Conservation (phyloP, 2,329 filamentous ascomycete species). For the Xylariaceae sp. region DNA sequence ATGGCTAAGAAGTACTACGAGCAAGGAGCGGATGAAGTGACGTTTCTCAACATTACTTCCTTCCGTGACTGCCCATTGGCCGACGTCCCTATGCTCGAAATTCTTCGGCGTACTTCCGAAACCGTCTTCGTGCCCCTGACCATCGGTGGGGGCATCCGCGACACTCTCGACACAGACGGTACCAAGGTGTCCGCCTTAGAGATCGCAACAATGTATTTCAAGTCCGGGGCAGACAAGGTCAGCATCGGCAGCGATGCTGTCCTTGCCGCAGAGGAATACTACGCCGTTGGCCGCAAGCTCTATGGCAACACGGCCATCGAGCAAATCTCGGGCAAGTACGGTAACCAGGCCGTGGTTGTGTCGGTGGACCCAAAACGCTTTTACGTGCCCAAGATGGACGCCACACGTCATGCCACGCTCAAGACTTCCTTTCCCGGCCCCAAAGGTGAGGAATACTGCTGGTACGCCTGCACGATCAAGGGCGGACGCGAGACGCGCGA, state of each 20-base stretch:
- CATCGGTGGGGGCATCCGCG: slow-evolving; percentile 90
- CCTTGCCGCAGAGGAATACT: slow-evolving; percentile 86
- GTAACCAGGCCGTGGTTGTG: slow-evolving; percentile 94
- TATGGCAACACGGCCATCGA: slow-evolving; percentile 88
- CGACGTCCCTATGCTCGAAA: slow-evolving; percentile 94
- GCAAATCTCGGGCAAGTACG: slow-evolving; percentile 89
- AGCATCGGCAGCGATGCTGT: slow-evolving; percentile 96
- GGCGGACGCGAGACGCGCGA: slow-evolving; percentile 93
- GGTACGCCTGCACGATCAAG: slow-evolving; percentile 97
- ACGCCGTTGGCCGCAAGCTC: slow-evolving; percentile 62
- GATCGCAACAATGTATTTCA: slow-evolving; percentile 96
- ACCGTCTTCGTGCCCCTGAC: slow-evolving; percentile 96
- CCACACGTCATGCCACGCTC: slow-evolving; percentile 69
- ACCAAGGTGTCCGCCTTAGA: slow-evolving; percentile 84
- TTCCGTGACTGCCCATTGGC: slow-evolving; percentile 93
- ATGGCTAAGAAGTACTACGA: slow-evolving; percentile 93
- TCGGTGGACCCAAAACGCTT: slow-evolving; percentile 91
- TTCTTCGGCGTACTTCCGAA: slow-evolving; percentile 78
- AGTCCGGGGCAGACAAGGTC: slow-evolving; percentile 94
- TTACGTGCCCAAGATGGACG: slow-evolving; percentile 71
- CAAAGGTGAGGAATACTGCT: slow-evolving; percentile 76
- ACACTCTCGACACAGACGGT: slow-evolving; percentile 85
- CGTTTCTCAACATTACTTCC: slow-evolving; percentile 96
- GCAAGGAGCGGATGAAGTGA: slow-evolving; percentile 93
- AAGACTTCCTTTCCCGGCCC: slow-evolving; percentile 66